Evolutionary conservation across 441 rosid species (phyloP).

Genomic region (Populus hybrid): DNA sequence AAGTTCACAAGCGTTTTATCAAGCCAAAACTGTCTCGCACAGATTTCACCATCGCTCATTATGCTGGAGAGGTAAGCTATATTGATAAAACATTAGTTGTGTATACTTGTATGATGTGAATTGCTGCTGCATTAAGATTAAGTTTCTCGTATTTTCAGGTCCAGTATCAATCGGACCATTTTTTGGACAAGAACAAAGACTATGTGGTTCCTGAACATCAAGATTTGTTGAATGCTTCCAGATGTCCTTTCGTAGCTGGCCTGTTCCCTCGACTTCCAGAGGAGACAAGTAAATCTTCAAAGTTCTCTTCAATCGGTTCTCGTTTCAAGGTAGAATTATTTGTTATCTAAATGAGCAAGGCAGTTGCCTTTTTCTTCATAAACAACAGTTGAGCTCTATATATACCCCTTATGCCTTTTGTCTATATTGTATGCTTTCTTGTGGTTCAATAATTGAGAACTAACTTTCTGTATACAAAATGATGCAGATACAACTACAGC

Average conservation of each 20-base stretch:
- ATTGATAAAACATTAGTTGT: neutral
- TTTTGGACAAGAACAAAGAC: constrained; percentile 98
- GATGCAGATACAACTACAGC: constrained; percentile 87
- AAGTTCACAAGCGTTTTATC: constrained; percentile 79
- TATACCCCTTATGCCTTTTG: constrained; percentile 5
- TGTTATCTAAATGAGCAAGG: constrained; percentile 1
- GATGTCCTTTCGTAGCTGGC: constrained; percentile 83
- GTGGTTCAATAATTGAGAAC: constrained; percentile 15
- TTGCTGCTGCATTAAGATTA: constrained; percentile 8
- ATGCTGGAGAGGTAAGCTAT: constrained; percentile 89
- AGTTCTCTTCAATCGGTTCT: constrained; percentile 96
- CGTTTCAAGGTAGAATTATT: constrained; percentile 78
- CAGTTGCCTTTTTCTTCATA: neutral
- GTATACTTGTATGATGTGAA: neutral
- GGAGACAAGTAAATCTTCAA: constrained; percentile 88
- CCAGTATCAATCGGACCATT: constrained; percentile 84
- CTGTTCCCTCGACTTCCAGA: constrained; percentile 92
- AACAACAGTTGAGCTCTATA: neutral
- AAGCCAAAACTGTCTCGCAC: constrained; percentile 97
- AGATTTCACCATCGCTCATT: constrained; percentile 84
- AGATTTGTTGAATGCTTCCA: constrained; percentile 74
- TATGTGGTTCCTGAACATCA: constrained; percentile 97
- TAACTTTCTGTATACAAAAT: constrained; percentile 27
- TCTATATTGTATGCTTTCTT: constrained; percentile 4
- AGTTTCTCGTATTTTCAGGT: constrained; percentile 47